These are phyloP conservation scores for Candida adriatica DNA, from an alignment of 805 yeast species.

Conservation along the genomic window DNA sequence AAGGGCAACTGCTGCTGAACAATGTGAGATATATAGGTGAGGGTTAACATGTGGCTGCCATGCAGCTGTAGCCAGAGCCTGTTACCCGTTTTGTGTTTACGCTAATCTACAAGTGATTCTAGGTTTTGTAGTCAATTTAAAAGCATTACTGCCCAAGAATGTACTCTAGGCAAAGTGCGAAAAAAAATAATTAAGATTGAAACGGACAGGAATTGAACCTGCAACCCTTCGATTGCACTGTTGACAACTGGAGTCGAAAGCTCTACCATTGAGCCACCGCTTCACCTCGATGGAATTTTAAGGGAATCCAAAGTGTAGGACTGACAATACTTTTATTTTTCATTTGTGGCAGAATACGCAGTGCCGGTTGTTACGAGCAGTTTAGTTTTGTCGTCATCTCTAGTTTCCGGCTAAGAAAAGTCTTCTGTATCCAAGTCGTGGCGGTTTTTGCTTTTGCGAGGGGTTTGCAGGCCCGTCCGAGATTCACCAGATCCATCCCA, in stretches of 20 bases:
- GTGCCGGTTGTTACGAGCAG: no score
- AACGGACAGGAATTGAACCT: slow-evolving; percentile 86
- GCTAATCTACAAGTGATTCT: no score
- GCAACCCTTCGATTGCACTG: slow-evolving; percentile 70
- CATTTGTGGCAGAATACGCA: no score
- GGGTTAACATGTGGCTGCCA: slow-evolving; percentile 74
- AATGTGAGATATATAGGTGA: slow-evolving; percentile 24
- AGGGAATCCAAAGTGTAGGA: no score
- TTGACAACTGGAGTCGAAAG: slow-evolving; percentile 59
- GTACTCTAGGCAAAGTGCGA: slow-evolving; percentile 1
- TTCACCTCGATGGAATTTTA: slow-evolving; percentile 31
- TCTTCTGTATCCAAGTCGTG: neutral
- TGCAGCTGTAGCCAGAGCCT: slow-evolving; percentile 88
- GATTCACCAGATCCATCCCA: neutral
- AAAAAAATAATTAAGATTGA: slow-evolving; percentile 37
- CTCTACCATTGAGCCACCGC: slow-evolving; percentile 80
- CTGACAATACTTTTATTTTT: no score
- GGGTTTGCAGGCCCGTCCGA: neutral
- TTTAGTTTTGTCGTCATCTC: neutral
- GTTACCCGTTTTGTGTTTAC: no score
- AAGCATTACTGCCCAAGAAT: no score
- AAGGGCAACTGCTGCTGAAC: slow-evolving; percentile 54
- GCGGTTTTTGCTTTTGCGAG: neutral
- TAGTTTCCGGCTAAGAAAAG: neutral
- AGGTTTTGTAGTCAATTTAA: no score